Percentiles rank a stretch among this genome's conserved stretches.
Conservation (phyloP, 805 yeast species). For the Blastobotrys muscicola region DNA sequence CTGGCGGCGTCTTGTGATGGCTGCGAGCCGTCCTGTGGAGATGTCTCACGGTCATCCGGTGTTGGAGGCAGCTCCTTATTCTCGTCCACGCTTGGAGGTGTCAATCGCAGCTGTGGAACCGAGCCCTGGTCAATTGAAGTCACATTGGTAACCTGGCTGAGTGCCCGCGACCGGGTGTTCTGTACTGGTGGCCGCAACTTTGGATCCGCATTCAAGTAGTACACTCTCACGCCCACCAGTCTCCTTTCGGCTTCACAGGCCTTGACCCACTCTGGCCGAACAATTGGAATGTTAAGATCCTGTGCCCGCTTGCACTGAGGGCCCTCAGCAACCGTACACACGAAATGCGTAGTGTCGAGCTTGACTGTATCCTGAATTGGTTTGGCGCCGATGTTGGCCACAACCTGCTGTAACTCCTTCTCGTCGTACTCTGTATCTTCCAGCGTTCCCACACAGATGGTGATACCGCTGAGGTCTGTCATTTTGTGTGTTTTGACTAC, state of each 20-base stretch:
- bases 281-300: slow-evolving; percentile 82
- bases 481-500: slow-evolving; percentile 81
- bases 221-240: slow-evolving; percentile 84
- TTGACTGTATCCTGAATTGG: slow-evolving; percentile 64
- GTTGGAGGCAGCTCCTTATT: slow-evolving; percentile 1
- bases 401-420: slow-evolving; percentile 52
- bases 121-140: slow-evolving; percentile 1
- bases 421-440: slow-evolving; percentile 35
- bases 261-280: slow-evolving; percentile 93
- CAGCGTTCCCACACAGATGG: slow-evolving; percentile 79
- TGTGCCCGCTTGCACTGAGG: slow-evolving; percentile 70
- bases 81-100: slow-evolving; percentile 10
- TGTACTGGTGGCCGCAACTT: slow-evolving; percentile 20
- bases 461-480: slow-evolving; percentile 92
- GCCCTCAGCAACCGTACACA: slow-evolving; percentile 65
- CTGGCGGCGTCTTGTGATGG: slow-evolving; percentile 9
- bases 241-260: slow-evolving; percentile 87
- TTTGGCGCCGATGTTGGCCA: slow-evolving; percentile 70
- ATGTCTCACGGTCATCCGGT: neutral
- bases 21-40: slow-evolving; percentile 12
- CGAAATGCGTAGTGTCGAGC: slow-evolving; percentile 90
- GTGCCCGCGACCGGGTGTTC: slow-evolving; percentile 12
- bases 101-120: slow-evolving; percentile 4
- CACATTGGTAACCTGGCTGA: slow-evolving; percentile 10
- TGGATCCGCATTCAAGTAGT: slow-evolving; percentile 34